Base-by-base conservation (phyloP, 148 eudicot species). In the Fagopyrum esculentum region DNA sequence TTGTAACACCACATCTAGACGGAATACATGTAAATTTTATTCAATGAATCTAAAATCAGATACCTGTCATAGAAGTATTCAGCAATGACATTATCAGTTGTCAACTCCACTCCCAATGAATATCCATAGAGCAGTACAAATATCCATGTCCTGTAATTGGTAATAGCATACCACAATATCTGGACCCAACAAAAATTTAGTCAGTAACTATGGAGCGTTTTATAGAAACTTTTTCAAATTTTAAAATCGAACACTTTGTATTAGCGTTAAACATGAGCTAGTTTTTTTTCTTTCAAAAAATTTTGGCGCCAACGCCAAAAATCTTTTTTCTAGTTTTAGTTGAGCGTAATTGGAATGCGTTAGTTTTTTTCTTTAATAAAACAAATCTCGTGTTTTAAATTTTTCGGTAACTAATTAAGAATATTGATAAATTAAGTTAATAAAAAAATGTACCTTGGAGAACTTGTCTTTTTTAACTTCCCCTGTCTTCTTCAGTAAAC, bases 71-170 rank as follows among this genome's bases (percentile, higher is more conserved):
- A 84, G 47, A 82, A 84, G 79, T 84, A 86, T 44, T 84, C 84
- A 0, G 89, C 81, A 11, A 84, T 80, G 50, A 84, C 80, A 74
- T 86, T 86, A 69, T 86, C 77, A 4, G 84, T 82, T 2, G 87
- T 84, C 40, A 87, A 19, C 72, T 87, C 83, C 5, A 87, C 90
- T 3, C 90, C 90, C 64, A 87, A 45, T 5, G 90, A 84, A 75
- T 81, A 81, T n/a, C 87, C 90, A 45, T 87, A 86, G 5, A 86
- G 64, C 22, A 86, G 78, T 10, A 82, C 82, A 60, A 86, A 84
- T 9, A 86, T 71, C 89, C 87, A 86, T 5, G 87, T 84, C 80
- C 88, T 79, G 60, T 85, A 85, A 69, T 85, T 85, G 50, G 77
- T 78, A 48, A 86, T 75, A 5, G 88, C 85, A 55, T 81, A 75